These are phyloP conservation scores for Penicillium dipodomyicola DNA, from an alignment of 495 filamentous ascomycete genomes.

Conservation along the genomic window DNA sequence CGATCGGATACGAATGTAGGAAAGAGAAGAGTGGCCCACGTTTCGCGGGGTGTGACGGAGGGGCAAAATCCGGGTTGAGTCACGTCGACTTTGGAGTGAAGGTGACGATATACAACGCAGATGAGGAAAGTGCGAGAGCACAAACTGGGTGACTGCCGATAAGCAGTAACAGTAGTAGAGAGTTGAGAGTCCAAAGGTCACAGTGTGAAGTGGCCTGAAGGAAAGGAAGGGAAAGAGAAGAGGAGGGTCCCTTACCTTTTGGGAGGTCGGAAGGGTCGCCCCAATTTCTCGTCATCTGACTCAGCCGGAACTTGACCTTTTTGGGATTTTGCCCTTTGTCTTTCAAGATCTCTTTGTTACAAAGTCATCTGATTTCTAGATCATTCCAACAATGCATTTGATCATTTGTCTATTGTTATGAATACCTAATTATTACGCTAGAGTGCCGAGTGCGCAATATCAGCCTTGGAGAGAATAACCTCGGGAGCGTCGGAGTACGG, in stretches of 20 bases:
- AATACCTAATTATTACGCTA: neutral
- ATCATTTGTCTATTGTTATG: neutral
- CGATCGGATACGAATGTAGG: slow-evolving; percentile 9
- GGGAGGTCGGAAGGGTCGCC: neutral
- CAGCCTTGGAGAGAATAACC: neutral
- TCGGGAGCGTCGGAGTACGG: neutral
- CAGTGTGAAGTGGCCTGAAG: neutral
- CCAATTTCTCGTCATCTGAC: slow-evolving; percentile 16
- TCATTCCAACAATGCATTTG: slow-evolving; percentile 4
- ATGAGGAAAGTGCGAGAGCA: neutral
- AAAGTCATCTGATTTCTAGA: slow-evolving; percentile 4
- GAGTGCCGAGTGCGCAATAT: neutral
- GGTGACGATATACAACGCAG: neutral
- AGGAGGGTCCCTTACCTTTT: neutral
- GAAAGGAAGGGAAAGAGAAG: neutral
- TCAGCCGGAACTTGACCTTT: slow-evolving; percentile 16
- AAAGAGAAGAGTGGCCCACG: slow-evolving; percentile 21
- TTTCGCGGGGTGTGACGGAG: slow-evolving; percentile 27
- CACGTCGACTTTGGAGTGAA: slow-evolving; percentile 12
- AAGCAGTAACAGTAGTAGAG: neutral
- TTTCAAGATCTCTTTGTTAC: neutral
- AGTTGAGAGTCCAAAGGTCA: slow-evolving; percentile 3
- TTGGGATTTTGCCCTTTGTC: neutral
- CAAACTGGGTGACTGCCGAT: neutral
- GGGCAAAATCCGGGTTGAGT: slow-evolving; percentile 25